Percentiles rank a stretch among this genome's conserved stretches.
These are phyloP conservation scores for Corniculantispora saksenae DNA, from an alignment of 2,329 filamentous ascomycete genomes.

Conservation along the genomic window DNA sequence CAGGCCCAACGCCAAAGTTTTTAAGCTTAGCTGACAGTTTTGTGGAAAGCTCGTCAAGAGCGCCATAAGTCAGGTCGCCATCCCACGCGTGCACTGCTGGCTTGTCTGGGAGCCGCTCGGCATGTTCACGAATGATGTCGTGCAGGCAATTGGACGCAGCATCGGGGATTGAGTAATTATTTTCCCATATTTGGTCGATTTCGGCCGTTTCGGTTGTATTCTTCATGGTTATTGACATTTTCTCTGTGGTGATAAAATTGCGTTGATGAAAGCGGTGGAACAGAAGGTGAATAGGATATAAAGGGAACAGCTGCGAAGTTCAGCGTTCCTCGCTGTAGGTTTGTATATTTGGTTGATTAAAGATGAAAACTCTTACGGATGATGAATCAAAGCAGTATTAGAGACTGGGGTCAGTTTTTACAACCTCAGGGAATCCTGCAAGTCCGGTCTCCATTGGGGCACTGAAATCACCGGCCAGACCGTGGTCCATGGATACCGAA, in stretches of 20 bases:
- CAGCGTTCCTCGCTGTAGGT: not conserved
- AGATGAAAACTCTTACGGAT: not conserved
- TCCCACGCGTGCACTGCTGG: constrained; percentile 22
- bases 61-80: constrained; percentile 23
- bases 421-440: not conserved
- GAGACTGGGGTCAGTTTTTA: not conserved
- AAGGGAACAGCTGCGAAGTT: not conserved
- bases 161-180: not conserved
- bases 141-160: not conserved
- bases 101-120: not conserved
- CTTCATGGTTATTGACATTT: not conserved
- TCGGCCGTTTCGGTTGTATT: not conserved
- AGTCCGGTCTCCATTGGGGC: not conserved
- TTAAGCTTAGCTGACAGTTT: constrained; percentile 8
- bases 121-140: not conserved
- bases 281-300: not conserved
- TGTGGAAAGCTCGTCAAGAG: constrained; percentile 19
- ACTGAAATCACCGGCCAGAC: not conserved
- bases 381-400: not conserved
- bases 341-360: not conserved
- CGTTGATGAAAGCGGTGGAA: not conserved
- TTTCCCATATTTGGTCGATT: not conserved
- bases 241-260: not conserved
- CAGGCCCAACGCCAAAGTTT: not conserved
- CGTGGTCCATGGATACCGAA: not conserved